Evolutionary conservation across 192 early-diverging fungal species (phyloP).

Genomic region (Podochytrium sp.): DNA sequence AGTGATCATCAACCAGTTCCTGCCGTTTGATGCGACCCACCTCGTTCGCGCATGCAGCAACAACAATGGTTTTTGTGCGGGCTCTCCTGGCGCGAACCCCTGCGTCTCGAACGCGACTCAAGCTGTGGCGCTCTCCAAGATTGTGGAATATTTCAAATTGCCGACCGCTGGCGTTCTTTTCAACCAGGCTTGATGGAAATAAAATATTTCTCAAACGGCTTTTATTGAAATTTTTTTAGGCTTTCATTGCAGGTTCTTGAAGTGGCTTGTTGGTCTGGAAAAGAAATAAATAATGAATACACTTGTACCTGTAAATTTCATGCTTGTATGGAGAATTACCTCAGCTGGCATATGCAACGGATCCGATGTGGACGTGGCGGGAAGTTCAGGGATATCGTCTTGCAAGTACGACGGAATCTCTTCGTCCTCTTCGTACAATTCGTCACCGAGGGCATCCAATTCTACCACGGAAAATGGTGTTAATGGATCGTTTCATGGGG

Average conservation of each 20-base stretch:
- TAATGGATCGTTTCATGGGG: not conserved
- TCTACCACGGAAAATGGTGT: constrained; percentile 50
- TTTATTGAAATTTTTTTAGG: not conserved
- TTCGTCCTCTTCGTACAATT: constrained; percentile 76
- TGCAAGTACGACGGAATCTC: constrained; percentile 84
- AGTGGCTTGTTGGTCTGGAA: not conserved
- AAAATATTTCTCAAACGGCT: no score
- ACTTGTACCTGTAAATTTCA: no score
- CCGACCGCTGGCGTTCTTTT: not conserved
- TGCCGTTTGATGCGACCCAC: constrained; percentile 7
- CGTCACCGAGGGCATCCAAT: constrained; percentile 95
- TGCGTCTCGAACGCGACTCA: constrained; percentile 2
- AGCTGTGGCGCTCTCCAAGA: constrained; percentile 11
- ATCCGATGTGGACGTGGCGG: constrained; percentile 32
- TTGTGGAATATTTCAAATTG: not conserved
- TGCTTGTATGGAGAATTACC: no score
- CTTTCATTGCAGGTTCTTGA: not conserved
- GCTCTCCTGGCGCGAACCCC: not conserved
- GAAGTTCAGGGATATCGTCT: constrained; percentile 53
- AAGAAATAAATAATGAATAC: no score
- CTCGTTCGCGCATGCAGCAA: constrained; percentile 7
- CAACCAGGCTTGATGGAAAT: not conserved
- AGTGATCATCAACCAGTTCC: constrained; percentile 9
- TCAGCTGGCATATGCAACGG: constrained; percentile 15
- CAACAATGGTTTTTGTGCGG: constrained; percentile 18